These are phyloP conservation scores for Ophiocordyceps polyrhachis-furcata DNA, from an alignment of 2,329 filamentous ascomycete species.

Conservation along the genomic window DNA sequence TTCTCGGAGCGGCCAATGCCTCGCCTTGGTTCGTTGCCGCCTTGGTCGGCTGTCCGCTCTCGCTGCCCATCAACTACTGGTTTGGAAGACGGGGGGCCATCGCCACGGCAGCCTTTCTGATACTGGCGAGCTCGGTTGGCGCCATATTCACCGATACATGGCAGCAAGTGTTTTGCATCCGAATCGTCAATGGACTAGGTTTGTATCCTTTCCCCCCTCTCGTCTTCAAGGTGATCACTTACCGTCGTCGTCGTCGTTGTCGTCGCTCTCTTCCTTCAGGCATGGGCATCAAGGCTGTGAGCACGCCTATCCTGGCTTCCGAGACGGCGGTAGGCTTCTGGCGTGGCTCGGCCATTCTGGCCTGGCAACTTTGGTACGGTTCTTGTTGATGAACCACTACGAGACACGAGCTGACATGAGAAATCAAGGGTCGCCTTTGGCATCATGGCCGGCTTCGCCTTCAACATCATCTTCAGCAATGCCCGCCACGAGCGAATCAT, in stretches of 20 bases:
- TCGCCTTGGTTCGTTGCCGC: conserved; percentile 21
- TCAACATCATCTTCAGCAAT: conserved; percentile 19
- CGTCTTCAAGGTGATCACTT: too few species aligned
- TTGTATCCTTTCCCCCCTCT: conserved; percentile 2
- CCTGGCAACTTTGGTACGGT: conserved; percentile 24
- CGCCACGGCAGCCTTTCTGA: conserved; percentile 17
- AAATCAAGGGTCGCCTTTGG: conserved; percentile 15
- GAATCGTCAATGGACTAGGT: conserved; percentile 21
- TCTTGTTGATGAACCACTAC: neutral
- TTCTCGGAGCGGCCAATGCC: conserved; percentile 20
- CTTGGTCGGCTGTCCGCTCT: conserved; percentile 18
- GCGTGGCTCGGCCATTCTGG: conserved; percentile 26
- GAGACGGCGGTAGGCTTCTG: conserved; percentile 28
- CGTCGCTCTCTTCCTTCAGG: conserved; percentile 7
- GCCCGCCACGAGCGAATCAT: conserved; percentile 4
- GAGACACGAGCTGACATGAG: neutral
- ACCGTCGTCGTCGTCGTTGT: conserved; percentile 1
- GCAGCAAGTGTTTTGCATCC: conserved; percentile 14
- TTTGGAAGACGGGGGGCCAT: conserved; percentile 22
- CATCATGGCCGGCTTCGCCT: conserved; percentile 15
- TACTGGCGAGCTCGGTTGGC: conserved; percentile 19
- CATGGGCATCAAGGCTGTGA: conserved; percentile 30
- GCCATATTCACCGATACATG: conserved; percentile 16
- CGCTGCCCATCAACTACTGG: conserved; percentile 21
- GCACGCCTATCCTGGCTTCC: conserved; percentile 25